Evolutionary conservation across 2,329 filamentous ascomycete genomes (phyloP).

Genomic region (Penicillium sp.): DNA sequence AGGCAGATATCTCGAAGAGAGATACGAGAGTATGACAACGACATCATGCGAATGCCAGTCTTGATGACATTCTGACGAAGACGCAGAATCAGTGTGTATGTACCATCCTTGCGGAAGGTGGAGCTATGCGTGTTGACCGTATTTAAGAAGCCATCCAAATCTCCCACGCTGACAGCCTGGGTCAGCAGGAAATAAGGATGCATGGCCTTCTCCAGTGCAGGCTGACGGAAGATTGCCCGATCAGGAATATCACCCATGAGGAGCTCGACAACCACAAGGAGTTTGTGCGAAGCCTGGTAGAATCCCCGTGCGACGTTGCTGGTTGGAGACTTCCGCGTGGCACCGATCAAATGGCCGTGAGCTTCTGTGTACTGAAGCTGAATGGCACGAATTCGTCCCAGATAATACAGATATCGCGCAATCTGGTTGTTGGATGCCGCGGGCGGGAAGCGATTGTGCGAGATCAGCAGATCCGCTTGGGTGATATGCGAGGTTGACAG

Average conservation of each 20-base stretch:
- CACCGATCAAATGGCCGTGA: conserved; percentile 86
- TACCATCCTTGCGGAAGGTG: conserved; percentile 86
- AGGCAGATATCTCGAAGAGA: conserved; percentile 97
- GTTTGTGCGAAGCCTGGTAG: conserved; percentile 91
- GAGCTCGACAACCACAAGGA: conserved; percentile 92
- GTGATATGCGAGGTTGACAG: conserved; percentile 92
- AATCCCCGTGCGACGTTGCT: conserved; percentile 86
- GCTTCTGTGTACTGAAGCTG: conserved; percentile 96
- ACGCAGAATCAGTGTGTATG: conserved; percentile 90
- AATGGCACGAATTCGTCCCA: conserved; percentile 91
- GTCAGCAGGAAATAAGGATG: conserved; percentile 92
- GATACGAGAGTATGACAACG: conserved; percentile 93
- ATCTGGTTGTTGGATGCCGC: conserved; percentile 97
- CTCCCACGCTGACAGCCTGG: conserved; percentile 91
- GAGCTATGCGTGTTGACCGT: conserved; percentile 74
- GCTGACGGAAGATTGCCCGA: conserved; percentile 85
- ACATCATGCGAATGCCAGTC: conserved; percentile 99
- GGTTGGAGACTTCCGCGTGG: conserved; percentile 89
- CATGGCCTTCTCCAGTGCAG: conserved; percentile 76
- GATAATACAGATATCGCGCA: conserved; percentile 92
- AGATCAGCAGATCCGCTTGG: conserved; percentile 91
- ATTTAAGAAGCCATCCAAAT: conserved; percentile 86
- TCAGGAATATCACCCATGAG: conserved; percentile 99
- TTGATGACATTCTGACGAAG: conserved; percentile 98
- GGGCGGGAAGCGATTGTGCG: conserved; percentile 89